Base-by-base conservation (phyloP, 805 yeast species). In the Cyberlindnera euphorbiiphila region DNA sequence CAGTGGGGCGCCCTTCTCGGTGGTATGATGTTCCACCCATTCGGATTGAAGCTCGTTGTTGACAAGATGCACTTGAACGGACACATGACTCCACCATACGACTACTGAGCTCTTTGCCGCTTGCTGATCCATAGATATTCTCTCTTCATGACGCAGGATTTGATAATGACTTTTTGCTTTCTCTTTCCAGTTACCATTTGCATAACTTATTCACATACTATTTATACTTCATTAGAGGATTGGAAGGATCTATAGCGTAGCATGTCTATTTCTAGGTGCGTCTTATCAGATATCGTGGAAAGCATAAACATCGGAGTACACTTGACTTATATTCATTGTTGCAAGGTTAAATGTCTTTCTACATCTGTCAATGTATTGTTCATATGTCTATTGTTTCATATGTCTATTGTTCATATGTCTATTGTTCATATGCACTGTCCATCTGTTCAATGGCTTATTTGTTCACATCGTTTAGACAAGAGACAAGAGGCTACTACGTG, bases 1-100 rank as follows among this genome's bases (percentile, higher is more conserved):
- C 50, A 47, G 41, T 54, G 58, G 58, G 57, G 46, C 25, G 29
- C 26, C 6, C 25, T 49, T 10, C 27, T 54, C 22, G 41, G 46
- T 12, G 6, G 45, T 11, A 41, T 45, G 12, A 29, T 53, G 40
- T 29, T 39, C 29, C 53, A 56, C 55, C 56, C 59, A 38, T 35
- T 38, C n/a, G 47, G 32, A 36, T 39, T 48, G 36, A 38, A 41
- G 37, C 16, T 25, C 2, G 8, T 37, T 10, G 29, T 47, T 15
- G 39, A 44, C 32, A 21, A 16, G 13, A 15, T 24, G 8, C 37
- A 34, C 37, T 20, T 36, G 32, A 29, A 36, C 37, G 19, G 25
- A 29, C 37, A 42, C 31, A 12, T 32, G 13, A 36, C 27, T 9
- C 35, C 39, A 25, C 34, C 34, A 33, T n/a, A n/a, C n/a, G 8